phyloP scores from a whole-genome alignment of 2,329 filamentous ascomycete species.

The Neurospora crassa region DNA sequence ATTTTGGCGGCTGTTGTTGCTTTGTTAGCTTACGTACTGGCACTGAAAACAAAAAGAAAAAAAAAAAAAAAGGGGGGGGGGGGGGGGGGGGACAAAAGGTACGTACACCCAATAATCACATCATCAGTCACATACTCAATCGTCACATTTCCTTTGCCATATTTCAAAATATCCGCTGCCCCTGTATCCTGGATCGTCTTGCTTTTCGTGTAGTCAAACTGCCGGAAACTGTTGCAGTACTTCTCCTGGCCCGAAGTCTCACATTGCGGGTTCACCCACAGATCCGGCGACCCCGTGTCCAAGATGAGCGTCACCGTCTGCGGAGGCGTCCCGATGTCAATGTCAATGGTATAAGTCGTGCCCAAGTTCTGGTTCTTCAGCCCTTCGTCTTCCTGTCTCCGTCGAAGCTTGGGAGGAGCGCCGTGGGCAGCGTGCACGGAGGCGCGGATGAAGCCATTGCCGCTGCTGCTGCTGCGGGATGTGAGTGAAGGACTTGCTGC shows the following conservation, averaged over 20 bases:
- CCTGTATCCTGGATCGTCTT: slow-evolving; percentile 28
- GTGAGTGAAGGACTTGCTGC: not conserved
- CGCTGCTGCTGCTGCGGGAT: slow-evolving; percentile 10
- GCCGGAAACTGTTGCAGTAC: slow-evolving; percentile 32
- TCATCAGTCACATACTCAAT: slow-evolving; percentile 38
- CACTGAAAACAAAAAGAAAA: too few species aligned
- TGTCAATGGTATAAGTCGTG: slow-evolving; percentile 15
- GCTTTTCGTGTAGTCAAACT: slow-evolving; percentile 35
- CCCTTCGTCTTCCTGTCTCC: slow-evolving; percentile 12
- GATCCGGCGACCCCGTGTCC: slow-evolving; percentile 45
- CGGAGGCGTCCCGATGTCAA: slow-evolving; percentile 34
- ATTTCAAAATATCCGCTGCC: slow-evolving; percentile 27
- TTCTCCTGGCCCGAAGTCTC: slow-evolving; percentile 22
- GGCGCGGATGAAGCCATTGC: slow-evolving; percentile 14
- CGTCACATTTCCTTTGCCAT: slow-evolving; percentile 29
- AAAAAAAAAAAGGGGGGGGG: too few species aligned
- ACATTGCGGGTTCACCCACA: slow-evolving; percentile 47
- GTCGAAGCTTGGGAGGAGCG: slow-evolving; percentile 1
- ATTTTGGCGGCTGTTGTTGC: slow-evolving; percentile 25
- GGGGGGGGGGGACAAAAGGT: too few species aligned
- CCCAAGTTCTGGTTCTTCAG: slow-evolving; percentile 12
- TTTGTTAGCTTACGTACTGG: not conserved
- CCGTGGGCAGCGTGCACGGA: slow-evolving; percentile 9
- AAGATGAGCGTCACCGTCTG: slow-evolving; percentile 39
- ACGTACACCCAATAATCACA: slow-evolving; percentile 34